Base-by-base conservation (phyloP, 371 early-diverging fungal genomes). In the Mucor indicus region DNA sequence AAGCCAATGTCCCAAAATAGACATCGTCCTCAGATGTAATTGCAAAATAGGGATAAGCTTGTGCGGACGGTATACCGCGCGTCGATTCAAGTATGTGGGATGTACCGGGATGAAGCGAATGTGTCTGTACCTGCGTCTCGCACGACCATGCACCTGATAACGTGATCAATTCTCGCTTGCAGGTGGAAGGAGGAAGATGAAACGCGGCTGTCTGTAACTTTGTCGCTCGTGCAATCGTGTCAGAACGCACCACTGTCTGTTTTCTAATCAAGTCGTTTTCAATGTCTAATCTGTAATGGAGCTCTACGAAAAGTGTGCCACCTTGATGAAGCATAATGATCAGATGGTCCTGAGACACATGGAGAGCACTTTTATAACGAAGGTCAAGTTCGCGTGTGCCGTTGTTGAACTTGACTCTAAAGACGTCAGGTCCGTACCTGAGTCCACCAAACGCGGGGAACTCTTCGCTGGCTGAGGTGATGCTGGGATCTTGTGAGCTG, bases 41-140 rank as follows among this genome's bases (percentile, higher is more conserved):
- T 1, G 74, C 74, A 57, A 67, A 64, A 35, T 62, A 73, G 21
- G 74, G 74, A n/a, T 67, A 73, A 0, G 62, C 57, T 5, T 57
- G 62, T 10, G 58, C 61, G 10, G 65, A 63, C 13, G 74, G 63
- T 13, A 69, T 64, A 4, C 74, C 69, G 1, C 67, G 59, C 12
- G 46, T 46, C 4, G 62, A 64, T n/a, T 62, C 42, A 1, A 73
- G 27, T 3, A 45, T 21, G 31, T 67, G 60, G 0, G 50, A 38
- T 13, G 60, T 51, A 7, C 69, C 69, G 5, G 67, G 60, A 0
- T 36, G 36, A 10, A 73, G 32, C 1, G 45, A 23, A 6, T 58
- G 59, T 1, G 10, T 50, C 25, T 72, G 55, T 12, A 62, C 55
- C 19, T 63, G 61, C 4, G 69, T 64, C 40, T 72, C 73, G 1